Percentiles rank a stretch among this genome's conserved stretches.
phyloP scores from a whole-genome alignment of 2,329 filamentous ascomycete genomes.

The Sphaerulina vaccinii region DNA sequence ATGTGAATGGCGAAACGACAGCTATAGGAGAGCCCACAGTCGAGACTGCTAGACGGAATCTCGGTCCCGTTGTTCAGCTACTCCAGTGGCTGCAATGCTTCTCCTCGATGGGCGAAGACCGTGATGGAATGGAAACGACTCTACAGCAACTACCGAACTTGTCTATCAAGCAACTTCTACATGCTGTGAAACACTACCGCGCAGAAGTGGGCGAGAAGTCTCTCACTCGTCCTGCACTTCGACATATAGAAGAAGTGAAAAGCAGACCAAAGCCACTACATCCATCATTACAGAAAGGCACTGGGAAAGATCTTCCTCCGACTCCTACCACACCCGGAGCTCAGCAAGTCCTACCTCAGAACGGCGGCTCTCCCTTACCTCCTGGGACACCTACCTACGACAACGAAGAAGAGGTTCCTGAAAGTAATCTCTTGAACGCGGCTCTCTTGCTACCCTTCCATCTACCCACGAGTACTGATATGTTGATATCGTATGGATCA shows the following conservation, averaged over 20 bases:
- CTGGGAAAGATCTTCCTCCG: conserved; percentile 13
- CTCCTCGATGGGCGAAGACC: conserved; percentile 85
- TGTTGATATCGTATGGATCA: conserved; percentile 92
- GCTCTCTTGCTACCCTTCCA: conserved; percentile 91
- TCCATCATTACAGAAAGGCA: conserved; percentile 13
- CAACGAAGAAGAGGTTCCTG: conserved; percentile 67
- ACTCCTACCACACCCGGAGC: conserved; percentile 20
- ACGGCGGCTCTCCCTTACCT: conserved; percentile 24
- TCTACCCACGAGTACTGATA: conserved; percentile 93
- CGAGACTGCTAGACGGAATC: conserved; percentile 77
- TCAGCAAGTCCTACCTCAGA: conserved; percentile 16
- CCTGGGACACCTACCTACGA: conserved; percentile 42
- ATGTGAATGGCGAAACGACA: conserved; percentile 84
- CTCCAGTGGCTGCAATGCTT: conserved; percentile 98
- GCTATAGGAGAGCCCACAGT: conserved; percentile 83
- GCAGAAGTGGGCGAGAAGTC: conserved; percentile 94
- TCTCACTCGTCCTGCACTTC: conserved; percentile 81
- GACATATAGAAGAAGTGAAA: conserved; percentile 78
- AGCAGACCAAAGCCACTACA: conserved; percentile 46
- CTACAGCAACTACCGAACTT: conserved; percentile 83
- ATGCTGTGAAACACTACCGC: conserved; percentile 88
- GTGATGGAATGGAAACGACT: conserved; percentile 84
- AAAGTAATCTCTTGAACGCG: conserved; percentile 79
- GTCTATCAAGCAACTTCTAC: conserved; percentile 83
- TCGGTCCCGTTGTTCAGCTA: conserved; percentile 87